Base-by-base conservation (phyloP, 2,329 filamentous ascomycete genomes). In the Pyricularia sp. region DNA sequence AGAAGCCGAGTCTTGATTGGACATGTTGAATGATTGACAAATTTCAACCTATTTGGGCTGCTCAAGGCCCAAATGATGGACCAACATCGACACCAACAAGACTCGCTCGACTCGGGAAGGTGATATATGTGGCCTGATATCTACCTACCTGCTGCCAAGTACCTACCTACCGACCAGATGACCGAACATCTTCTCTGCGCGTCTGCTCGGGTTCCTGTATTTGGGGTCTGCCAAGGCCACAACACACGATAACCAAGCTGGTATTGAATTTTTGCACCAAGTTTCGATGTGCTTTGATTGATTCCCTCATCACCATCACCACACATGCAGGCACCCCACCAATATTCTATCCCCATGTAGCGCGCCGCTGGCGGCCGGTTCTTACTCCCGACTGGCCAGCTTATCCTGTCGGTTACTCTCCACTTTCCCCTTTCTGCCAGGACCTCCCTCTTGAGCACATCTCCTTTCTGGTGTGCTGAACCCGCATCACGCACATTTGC, bases 351-450 rank as follows among this genome's bases (percentile, higher is more conserved):
- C 28, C 30, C 49, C 31, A 33, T 64, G 60, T 49, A 65, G 64
- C 24, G 19, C 22, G 24, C 33, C 16, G 30, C 33, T 26, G 44
- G 64, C 64, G 64, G 24, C 59, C 57, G 44, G 35, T 30, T 13
- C n/a, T 57, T 35, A 33, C 55, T 35, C 40, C 59, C 57, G 64
- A 65, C 35, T 62, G 61, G 61, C 19, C 61, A 24, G 49, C 19
- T 19, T 33, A 4, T 28, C n/a, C 53, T 19, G 19, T 59, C 24
- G 55, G 24, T 8, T 22, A 59, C 55, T 33, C 26, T 65, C 64
- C 64, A 65, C 64, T 31, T 64, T 65, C 60, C 64, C 64, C 24
- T 65, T 62, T 60, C 35, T 28, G 35, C 31, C 59, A 53, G 8
- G 24, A 44, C 49, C 49, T 35, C 49, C 35, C 30, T 6, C n/a